These are phyloP conservation scores for Clarkia xantiana DNA, from an alignment of 345 rosid species.

Conservation along the genomic window DNA sequence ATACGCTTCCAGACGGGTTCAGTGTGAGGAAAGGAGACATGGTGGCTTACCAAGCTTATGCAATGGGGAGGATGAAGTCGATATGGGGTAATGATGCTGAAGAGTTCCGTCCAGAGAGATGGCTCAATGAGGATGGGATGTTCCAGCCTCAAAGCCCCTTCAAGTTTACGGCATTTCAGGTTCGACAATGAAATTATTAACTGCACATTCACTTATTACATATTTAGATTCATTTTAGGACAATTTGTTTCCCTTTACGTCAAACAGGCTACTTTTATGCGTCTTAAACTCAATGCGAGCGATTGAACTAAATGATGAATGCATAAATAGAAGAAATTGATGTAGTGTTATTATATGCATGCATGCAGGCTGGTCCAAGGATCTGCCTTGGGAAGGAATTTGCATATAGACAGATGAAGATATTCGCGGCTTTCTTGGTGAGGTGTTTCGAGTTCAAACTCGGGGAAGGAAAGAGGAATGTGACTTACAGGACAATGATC, in stretches of 20 bases:
- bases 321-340: no score
- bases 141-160: constrained; percentile 38
- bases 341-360: no score
- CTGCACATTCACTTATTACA: no score
- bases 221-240: no score
- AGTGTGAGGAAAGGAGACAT: constrained; percentile 36
- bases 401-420: constrained; percentile 51
- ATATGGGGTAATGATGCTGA: constrained; percentile 43
- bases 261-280: no score
- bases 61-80: constrained; percentile 57
- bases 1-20: constrained; percentile 49
- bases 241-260: no score
- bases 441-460: constrained; percentile 30
- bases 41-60: constrained; percentile 42
- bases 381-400: constrained; percentile 48
- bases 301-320: no score
- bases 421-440: constrained; percentile 31
- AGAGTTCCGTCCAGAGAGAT: constrained; percentile 40
- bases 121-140: constrained; percentile 31
- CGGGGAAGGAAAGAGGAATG: constrained; percentile 18
- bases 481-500: constrained; percentile 45
- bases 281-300: no score
- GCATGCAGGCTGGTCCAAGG: constrained; percentile 45
- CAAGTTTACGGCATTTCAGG: constrained; percentile 56
- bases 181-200: not conserved